Base-by-base conservation (phyloP, 1,284 basidiomycete species). In the Marasmius tenuissimus region DNA sequence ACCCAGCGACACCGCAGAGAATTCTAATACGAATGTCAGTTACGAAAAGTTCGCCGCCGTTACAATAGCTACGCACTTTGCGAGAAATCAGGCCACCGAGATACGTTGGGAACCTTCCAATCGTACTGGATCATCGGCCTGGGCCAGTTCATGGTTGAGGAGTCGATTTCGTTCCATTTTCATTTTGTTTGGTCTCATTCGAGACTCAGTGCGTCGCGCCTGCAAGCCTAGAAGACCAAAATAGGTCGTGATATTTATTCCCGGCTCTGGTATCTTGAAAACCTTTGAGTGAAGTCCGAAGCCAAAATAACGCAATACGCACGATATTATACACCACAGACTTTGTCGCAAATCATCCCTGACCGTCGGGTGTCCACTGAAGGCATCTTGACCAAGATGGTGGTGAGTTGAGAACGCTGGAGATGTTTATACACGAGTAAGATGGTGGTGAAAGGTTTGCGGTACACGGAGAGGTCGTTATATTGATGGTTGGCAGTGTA, bases 41-140 rank as follows among this genome's bases (percentile, higher is more conserved):
- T 7, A 45, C 14, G 4, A 18, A 14, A n/a, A n/a, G n/a, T 18
- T 7, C 14, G 42, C 14, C 12, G 4, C 4, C 12, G 42, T 45
- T 14, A 16, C 20, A 14, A 5, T 16, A 16, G 14, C 4, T 18
- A 16, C 42, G 12, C 6, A 91, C 91, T 85, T 83, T 88, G 85
- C 55, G 80, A 86, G 27, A 85, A 80, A 57, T 80, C 78, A 3
- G 87, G 81, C 91, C 91, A 93, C 49, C 80, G 77, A 65, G 82
- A 72, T 67, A 80, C 71, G 22, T 72, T 68, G 1, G 71, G 5
- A 53, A 35, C 9, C 34, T 53, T 66, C 60, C 76, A 76, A 57
- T 79, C 77, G 20, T 78, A 74, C 57, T 87, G 84, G 35, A 92
- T 82, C 71, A 89, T 80, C 2, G 88, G 92, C 67, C 84, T 76